These are phyloP conservation scores for Claviceps fusiformis DNA, from an alignment of 2,329 filamentous ascomycete species.

Conservation along the genomic window DNA sequence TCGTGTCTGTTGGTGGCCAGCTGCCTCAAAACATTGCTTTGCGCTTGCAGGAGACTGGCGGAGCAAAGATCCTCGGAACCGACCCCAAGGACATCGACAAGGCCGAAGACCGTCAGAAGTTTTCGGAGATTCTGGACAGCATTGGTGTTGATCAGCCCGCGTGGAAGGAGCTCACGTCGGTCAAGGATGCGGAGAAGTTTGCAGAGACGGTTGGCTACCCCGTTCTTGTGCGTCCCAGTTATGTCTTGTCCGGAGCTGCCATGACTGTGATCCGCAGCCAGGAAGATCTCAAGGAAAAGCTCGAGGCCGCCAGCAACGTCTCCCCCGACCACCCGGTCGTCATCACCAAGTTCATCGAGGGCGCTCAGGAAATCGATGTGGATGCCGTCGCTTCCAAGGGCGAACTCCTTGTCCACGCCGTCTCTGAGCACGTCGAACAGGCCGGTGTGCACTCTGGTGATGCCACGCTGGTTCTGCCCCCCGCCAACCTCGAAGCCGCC, in stretches of 20 bases:
- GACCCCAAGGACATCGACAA: slow-evolving; percentile 92
- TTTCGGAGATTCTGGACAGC: slow-evolving; percentile 91
- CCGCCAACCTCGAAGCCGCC: slow-evolving; percentile 59
- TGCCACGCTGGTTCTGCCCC: slow-evolving; percentile 85
- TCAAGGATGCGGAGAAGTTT: slow-evolving; percentile 75
- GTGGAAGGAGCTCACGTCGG: slow-evolving; percentile 93
- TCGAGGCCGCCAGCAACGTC: slow-evolving; percentile 77
- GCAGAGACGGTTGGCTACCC: slow-evolving; percentile 79
- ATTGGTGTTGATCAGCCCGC: slow-evolving; percentile 94
- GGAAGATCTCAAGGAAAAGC: slow-evolving; percentile 86
- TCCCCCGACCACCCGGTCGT: slow-evolving; percentile 96
- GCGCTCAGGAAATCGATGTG: slow-evolving; percentile 90
- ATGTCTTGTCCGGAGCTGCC: slow-evolving; percentile 92
- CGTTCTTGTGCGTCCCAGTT: slow-evolving; percentile 85
- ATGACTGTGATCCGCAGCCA: slow-evolving; percentile 93
- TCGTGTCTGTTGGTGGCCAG: slow-evolving; percentile 92
- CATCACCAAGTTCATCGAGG: slow-evolving; percentile 97
- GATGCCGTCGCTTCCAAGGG: slow-evolving; percentile 83
- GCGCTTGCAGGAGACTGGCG: slow-evolving; percentile 78
- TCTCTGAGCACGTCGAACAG: slow-evolving; percentile 92
- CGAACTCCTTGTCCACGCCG: slow-evolving; percentile 77
- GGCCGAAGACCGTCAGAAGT: slow-evolving; percentile 96
- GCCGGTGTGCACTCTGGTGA: slow-evolving; percentile 97
- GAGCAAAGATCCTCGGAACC: slow-evolving; percentile 83
- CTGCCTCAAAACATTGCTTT: slow-evolving; percentile 96